phyloP scores from a whole-genome alignment of 768 basidiomycete species.

The Tulasnella sp. region DNA sequence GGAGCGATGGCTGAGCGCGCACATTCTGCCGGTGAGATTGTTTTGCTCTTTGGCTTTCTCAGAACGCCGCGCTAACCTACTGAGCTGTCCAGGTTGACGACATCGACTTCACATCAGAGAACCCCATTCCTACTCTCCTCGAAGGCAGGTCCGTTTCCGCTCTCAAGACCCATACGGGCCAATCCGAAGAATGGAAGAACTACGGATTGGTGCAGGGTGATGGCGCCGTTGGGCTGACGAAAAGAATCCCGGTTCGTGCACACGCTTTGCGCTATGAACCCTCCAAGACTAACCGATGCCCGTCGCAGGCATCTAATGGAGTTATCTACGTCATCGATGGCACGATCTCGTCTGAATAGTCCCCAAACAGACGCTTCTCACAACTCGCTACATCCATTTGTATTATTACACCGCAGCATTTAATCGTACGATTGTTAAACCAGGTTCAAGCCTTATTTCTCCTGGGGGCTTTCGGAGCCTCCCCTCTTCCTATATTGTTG shows the following conservation, averaged over 20 bases:
- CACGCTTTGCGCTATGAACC: not conserved
- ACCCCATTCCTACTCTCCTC: constrained; percentile 48
- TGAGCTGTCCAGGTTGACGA: not conserved
- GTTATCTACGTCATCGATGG: constrained; percentile 58
- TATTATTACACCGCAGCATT: not conserved
- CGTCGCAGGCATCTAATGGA: constrained; percentile 52
- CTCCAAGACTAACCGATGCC: not conserved
- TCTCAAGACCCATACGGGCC: constrained; percentile 41
- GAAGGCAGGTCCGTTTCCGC: constrained; percentile 58
- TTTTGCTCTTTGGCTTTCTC: not conserved
- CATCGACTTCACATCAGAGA: constrained; percentile 4
- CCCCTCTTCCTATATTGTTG: constrained; percentile 12
- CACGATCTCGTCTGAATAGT: constrained; percentile 38
- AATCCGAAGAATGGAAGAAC: constrained; percentile 47
- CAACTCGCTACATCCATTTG: not conserved
- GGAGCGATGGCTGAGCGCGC: constrained; percentile 73
- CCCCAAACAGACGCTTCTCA: not conserved
- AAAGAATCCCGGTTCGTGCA: constrained; percentile 56
- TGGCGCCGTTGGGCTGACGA: constrained; percentile 49
- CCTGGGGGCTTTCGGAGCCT: not conserved
- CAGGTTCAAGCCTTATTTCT: not conserved
- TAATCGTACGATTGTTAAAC: not conserved
- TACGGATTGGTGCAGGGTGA: constrained; percentile 52
- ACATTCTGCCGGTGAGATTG: constrained; percentile 70
- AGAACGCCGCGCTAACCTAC: not conserved